Conservation (phyloP, 148 eudicot genomes). For the Vaccinium darrowii region DNA sequence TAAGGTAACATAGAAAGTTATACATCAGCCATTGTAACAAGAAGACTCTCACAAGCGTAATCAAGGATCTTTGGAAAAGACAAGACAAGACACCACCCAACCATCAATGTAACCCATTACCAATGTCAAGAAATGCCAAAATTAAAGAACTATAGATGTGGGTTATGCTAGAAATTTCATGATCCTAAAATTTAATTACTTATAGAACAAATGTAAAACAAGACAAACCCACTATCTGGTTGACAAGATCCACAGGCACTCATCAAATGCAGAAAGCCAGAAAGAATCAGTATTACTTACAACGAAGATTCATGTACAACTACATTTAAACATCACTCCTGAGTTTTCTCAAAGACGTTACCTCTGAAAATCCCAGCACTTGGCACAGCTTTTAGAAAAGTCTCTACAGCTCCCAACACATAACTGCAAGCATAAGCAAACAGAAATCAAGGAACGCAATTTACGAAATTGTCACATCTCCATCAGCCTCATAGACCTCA, state of each 20-base stretch:
- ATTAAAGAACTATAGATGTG: background rate
- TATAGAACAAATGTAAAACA: constrained; percentile 5
- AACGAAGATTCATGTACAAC: background rate
- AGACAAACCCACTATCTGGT: background rate
- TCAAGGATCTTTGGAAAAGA: background rate
- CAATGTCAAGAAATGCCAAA: background rate
- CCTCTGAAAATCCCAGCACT: constrained; percentile 91
- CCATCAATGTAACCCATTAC: background rate
- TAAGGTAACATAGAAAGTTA: background rate
- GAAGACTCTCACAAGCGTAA: background rate
- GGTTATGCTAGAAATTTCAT: background rate
- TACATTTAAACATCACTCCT: constrained; percentile 6
- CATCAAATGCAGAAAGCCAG: background rate
- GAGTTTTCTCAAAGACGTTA: constrained; percentile 20
- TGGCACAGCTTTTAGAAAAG: constrained; percentile 91
- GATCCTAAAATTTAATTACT: background rate
- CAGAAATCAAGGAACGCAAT: constrained; percentile 13
- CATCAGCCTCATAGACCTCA: constrained; percentile 13
- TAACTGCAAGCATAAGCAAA: constrained; percentile 51
- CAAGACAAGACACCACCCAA: background rate
- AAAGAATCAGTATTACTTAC: background rate
- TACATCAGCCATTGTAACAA: background rate
- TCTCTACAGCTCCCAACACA: constrained; percentile 99
- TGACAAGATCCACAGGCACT: background rate
- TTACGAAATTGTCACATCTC: constrained; percentile 10